Evolutionary conservation across 1,284 basidiomycete species (phyloP).

Genomic region (Xerocomus nothofagi): DNA sequence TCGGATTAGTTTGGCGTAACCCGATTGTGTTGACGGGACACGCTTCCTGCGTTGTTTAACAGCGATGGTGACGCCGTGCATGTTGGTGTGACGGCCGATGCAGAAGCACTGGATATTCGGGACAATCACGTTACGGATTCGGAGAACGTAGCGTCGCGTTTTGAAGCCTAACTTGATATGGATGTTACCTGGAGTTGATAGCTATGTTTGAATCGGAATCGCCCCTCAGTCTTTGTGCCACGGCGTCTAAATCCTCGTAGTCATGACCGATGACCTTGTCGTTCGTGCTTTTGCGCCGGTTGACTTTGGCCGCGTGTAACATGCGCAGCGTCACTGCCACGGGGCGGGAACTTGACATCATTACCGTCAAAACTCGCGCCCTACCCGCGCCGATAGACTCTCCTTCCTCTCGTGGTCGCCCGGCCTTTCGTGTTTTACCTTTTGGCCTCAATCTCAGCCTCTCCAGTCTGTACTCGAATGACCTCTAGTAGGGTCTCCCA

Average conservation of each 20-base stretch:
- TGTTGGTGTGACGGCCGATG: slow-evolving; percentile 20
- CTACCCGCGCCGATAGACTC: too few relatives aligned
- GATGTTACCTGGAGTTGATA: too few relatives aligned
- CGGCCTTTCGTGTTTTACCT: neutral
- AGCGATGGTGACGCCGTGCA: slow-evolving; percentile 38
- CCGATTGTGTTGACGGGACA: neutral
- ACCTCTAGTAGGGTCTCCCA: slow-evolving; percentile 1
- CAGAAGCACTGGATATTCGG: slow-evolving; percentile 27
- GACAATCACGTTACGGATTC: slow-evolving; percentile 37
- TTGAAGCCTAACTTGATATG: too few relatives aligned
- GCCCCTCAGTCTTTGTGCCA: neutral
- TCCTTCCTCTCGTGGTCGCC: neutral
- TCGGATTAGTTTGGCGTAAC: neutral
- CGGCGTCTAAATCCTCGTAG: too few relatives aligned
- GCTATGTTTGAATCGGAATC: neutral
- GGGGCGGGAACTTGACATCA: too few relatives aligned
- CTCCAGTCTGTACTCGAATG: slow-evolving; percentile 9
- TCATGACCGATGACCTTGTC: too few relatives aligned
- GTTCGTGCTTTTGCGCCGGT: too few relatives aligned
- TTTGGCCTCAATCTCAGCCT: neutral
- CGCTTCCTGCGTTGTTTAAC: neutral
- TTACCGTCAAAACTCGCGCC: too few relatives aligned
- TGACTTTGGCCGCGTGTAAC: too few relatives aligned
- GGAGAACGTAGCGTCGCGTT: slow-evolving; percentile 8
- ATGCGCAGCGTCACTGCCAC: neutral